These are phyloP conservation scores for Penicillium occitanis DNA, from an alignment of 2,329 filamentous ascomycete genomes.

Conservation along the genomic window DNA sequence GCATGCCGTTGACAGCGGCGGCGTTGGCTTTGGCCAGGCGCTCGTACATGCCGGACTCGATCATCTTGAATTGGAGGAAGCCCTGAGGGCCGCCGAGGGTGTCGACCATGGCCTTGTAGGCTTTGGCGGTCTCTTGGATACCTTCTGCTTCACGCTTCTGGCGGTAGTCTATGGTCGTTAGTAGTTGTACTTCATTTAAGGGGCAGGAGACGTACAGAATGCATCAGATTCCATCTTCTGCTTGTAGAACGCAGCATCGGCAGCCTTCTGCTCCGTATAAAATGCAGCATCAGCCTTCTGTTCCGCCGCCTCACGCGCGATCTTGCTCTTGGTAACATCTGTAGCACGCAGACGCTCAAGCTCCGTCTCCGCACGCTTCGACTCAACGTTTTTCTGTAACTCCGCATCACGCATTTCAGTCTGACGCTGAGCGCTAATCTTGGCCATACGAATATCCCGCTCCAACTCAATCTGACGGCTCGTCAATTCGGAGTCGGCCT, in stretches of 20 bases:
- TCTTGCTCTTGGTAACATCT: conserved; percentile 73
- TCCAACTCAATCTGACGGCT: conserved; percentile 71
- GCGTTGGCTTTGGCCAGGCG: conserved; percentile 77
- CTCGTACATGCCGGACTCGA: conserved; percentile 77
- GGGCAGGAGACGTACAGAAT: conserved; percentile 27
- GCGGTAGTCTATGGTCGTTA: conserved; percentile 39
- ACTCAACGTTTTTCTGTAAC: conserved; percentile 73
- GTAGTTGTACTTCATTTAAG: background rate
- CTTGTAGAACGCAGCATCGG: conserved; percentile 52
- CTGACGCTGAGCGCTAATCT: conserved; percentile 69
- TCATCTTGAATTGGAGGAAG: conserved; percentile 82
- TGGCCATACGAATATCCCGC: conserved; percentile 71
- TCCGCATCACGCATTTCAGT: conserved; percentile 78
- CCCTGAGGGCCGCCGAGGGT: conserved; percentile 77
- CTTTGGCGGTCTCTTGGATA: conserved; percentile 72
- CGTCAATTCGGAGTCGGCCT: conserved; percentile 72
- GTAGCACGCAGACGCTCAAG: conserved; percentile 74
- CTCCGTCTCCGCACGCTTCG: conserved; percentile 75
- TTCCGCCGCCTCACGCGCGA: conserved; percentile 46
- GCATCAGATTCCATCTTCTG: conserved; percentile 44
- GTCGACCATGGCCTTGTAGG: conserved; percentile 69
- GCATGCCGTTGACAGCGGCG: conserved; percentile 68
- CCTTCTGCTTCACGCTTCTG: conserved; percentile 74
- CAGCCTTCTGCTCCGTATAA: conserved; percentile 52
- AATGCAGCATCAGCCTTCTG: conserved; percentile 51